A percentile compares a stretch with the other conserved stretches of the same genome.
These are phyloP conservation scores for Boletus edulis DNA, from an alignment of 768 basidiomycete genomes.

Conservation along the genomic window DNA sequence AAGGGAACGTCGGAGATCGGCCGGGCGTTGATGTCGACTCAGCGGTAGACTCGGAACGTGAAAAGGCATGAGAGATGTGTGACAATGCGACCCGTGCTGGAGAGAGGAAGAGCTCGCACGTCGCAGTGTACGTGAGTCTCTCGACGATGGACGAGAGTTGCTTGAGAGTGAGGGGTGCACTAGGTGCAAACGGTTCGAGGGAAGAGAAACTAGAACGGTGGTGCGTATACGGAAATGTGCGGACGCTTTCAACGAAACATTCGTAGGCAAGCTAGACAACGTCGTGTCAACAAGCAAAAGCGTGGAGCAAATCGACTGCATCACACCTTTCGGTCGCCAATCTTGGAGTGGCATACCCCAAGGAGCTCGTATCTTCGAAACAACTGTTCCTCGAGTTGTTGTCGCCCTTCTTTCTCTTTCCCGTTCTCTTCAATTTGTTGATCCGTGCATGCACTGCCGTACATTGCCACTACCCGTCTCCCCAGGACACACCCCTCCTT, in stretches of 20 bases:
- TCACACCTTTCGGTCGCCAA: conserved; percentile 70
- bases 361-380: conserved; percentile 79
- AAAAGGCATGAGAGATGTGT: neutral
- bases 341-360: conserved; percentile 74
- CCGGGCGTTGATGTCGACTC: neutral
- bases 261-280: conserved; percentile 54
- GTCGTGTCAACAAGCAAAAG: neutral
- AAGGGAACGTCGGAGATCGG: conserved; percentile 17
- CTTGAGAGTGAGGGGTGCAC: conserved; percentile 40
- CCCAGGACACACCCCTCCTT: conserved; percentile 59
- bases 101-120: conserved; percentile 61
- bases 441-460: conserved; percentile 1
- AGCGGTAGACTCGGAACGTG: neutral
- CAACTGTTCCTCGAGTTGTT: conserved; percentile 60
- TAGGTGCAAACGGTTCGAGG: conserved; percentile 35
- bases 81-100: conserved; percentile 49
- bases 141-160: conserved; percentile 64
- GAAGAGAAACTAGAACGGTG: conserved; percentile 15
- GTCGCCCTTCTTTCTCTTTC: conserved; percentile 45
- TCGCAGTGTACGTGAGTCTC: conserved; percentile 61
- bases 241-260: conserved; percentile 51
- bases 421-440: conserved; percentile 24
- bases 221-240: conserved; percentile 49
- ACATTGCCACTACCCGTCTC: conserved; percentile 40
- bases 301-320: neutral